Evolutionary conservation across 305 asterid genomes (phyloP).

Genomic region (Nicotiana rustica): DNA sequence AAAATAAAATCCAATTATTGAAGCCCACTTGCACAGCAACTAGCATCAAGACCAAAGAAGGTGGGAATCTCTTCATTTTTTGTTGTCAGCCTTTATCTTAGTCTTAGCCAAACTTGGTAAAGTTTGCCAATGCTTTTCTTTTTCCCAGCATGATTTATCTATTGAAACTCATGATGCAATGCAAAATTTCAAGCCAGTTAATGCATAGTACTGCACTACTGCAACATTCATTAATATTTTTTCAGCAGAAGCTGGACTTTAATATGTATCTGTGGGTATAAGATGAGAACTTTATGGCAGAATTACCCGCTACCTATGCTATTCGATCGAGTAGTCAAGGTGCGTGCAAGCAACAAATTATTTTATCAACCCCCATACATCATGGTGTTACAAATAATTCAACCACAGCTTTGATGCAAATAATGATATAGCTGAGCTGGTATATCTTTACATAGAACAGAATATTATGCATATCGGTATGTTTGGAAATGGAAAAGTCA

Average conservation of each 20-base stretch:
- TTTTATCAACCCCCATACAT: no score
- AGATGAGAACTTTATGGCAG: no score
- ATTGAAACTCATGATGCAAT: not conserved
- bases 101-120: not conserved
- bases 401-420: no score
- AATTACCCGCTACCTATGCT: no score
- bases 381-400: no score
- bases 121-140: not conserved
- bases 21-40: constrained; percentile 21
- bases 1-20: not conserved
- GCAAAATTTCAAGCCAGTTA: not conserved
- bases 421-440: no score
- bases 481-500: no score
- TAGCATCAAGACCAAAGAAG: not conserved
- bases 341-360: no score
- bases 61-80: constrained; percentile 17
- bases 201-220: not conserved
- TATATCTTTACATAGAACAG: no score
- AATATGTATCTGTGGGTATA: no score
- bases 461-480: no score
- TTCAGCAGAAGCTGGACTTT: not conserved
- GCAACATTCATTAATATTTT: not conserved
- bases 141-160: not conserved
- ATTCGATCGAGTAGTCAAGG: no score
- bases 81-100: not conserved